phyloP scores from a whole-genome alignment of 306 rosid species.

The Vigna angularis region DNA sequence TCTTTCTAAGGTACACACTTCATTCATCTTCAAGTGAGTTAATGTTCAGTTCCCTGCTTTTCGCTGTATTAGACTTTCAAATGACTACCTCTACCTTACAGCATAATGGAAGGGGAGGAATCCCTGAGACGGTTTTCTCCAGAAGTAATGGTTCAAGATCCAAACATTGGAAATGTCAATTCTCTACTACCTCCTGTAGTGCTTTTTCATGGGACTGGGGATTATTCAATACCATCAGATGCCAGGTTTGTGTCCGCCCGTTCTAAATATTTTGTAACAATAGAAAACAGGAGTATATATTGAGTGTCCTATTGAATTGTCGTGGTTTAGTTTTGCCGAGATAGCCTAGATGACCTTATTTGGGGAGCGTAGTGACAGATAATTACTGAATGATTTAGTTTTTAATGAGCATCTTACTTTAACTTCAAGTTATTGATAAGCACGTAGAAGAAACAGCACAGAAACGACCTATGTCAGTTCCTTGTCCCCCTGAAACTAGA shows the following conservation, averaged over 20 bases:
- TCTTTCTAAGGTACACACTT: conserved; percentile 67
- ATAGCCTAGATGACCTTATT: not conserved
- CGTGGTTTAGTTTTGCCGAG: not conserved
- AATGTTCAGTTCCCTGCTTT: conserved; percentile 30
- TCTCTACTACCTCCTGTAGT: conserved; percentile 72
- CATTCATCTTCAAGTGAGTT: conserved; percentile 23
- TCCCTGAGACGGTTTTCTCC: conserved; percentile 83
- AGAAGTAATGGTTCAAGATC: conserved; percentile 79
- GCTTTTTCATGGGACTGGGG: conserved; percentile 92
- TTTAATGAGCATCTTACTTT: not conserved
- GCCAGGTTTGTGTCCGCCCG: conserved; percentile 62
- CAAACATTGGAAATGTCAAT: conserved; percentile 65
- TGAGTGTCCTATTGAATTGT: not conserved
- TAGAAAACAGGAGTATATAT: too few species aligned
- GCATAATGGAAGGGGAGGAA: conserved; percentile 98
- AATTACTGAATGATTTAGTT: not conserved
- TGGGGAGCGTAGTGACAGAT: not conserved
- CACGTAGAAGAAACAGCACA: too few species aligned
- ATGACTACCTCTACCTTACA: conserved; percentile 49
- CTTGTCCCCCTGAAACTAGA: not conserved
- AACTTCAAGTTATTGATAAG: not conserved
- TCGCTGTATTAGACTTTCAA: conserved; percentile 36
- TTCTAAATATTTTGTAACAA: conserved; percentile 12
- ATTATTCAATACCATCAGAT: conserved; percentile 90
- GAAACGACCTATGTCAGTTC: not conserved